Conservation (phyloP, 2,329 filamentous ascomycete species). For the Clarireedia homoeocarpa region DNA sequence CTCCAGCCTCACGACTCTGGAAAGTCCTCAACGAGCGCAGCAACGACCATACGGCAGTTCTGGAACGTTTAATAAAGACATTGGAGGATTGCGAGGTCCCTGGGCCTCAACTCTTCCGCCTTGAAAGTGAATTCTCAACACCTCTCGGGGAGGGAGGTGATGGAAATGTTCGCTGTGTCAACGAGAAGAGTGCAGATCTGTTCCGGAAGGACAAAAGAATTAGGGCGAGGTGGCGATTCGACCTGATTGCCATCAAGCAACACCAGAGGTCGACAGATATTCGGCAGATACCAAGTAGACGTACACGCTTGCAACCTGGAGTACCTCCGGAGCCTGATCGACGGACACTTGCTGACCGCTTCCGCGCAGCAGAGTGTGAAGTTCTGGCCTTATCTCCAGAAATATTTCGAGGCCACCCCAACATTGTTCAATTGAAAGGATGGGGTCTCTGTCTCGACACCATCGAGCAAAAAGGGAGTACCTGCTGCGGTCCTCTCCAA, state of each 20-base stretch:
- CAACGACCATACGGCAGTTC: too few relatives aligned
- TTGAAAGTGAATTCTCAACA: neutral
- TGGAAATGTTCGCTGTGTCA: neutral
- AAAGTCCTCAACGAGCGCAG: too few relatives aligned
- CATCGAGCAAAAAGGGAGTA: neutral
- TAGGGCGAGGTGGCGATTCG: neutral
- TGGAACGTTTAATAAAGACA: too few relatives aligned
- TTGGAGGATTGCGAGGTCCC: too few relatives aligned
- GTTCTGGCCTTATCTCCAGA: neutral
- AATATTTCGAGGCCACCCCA: neutral
- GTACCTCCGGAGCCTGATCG: neutral
- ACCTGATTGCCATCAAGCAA: neutral
- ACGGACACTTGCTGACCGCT: neutral
- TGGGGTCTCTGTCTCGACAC: neutral
- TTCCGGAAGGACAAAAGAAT: neutral
- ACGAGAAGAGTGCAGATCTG: neutral
- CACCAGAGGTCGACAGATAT: neutral
- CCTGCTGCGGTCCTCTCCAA: neutral
- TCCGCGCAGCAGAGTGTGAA: neutral
- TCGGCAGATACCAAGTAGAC: neutral
- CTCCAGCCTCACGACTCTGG: too few relatives aligned
- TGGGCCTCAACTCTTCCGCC: neutral
- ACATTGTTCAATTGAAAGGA: neutral
- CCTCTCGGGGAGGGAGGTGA: neutral
- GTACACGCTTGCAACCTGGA: too few relatives aligned